Percentiles rank a stretch among this genome's conserved stretches.
Evolutionary conservation across 768 basidiomycete genomes (phyloP).

Genomic region (Russula ochroleuca): DNA sequence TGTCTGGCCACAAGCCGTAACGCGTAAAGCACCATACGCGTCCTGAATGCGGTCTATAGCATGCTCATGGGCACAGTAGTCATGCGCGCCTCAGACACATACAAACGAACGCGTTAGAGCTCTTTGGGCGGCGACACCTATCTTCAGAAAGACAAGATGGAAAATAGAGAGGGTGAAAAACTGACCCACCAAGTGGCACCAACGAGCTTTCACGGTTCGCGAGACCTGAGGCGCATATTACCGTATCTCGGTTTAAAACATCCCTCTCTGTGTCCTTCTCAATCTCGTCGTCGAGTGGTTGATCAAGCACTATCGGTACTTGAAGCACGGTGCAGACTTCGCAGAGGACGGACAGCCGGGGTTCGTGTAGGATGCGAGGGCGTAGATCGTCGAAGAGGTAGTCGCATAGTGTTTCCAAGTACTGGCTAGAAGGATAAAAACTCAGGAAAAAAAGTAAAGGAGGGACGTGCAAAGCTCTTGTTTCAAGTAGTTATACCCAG

Average conservation of each 20-base stretch:
- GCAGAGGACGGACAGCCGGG: constrained; percentile 79
- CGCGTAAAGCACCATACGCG: constrained; percentile 70
- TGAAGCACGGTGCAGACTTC: constrained; percentile 96
- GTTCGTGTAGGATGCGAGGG: constrained; percentile 92
- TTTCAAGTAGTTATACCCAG: constrained; percentile 90
- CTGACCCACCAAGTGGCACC: constrained; percentile 55
- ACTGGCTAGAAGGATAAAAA: constrained; percentile 50
- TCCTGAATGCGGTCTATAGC: constrained; percentile 70
- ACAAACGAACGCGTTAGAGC: constrained; percentile 53
- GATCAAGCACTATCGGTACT: constrained; percentile 91
- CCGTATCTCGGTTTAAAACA: constrained; percentile 79
- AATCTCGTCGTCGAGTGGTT: constrained; percentile 40
- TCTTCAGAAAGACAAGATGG: constrained; percentile 1
- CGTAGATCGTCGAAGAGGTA: constrained; percentile 93
- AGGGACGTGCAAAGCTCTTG: constrained; percentile 71
- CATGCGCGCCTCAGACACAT: constrained; percentile 77
- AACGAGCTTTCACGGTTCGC: constrained; percentile 78
- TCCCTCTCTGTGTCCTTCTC: constrained; percentile 37
- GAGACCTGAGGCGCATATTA: constrained; percentile 77
- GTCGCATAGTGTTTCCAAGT: constrained; percentile 89
- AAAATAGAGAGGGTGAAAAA: not conserved
- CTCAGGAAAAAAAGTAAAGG: not conserved
- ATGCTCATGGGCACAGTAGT: constrained; percentile 73
- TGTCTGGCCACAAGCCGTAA: constrained; percentile 53
- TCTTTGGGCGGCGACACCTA: constrained; percentile 43